Evolutionary conservation across 352 stramenopile genomes (phyloP).

Genomic region (Pythium scleroteichum): DNA sequence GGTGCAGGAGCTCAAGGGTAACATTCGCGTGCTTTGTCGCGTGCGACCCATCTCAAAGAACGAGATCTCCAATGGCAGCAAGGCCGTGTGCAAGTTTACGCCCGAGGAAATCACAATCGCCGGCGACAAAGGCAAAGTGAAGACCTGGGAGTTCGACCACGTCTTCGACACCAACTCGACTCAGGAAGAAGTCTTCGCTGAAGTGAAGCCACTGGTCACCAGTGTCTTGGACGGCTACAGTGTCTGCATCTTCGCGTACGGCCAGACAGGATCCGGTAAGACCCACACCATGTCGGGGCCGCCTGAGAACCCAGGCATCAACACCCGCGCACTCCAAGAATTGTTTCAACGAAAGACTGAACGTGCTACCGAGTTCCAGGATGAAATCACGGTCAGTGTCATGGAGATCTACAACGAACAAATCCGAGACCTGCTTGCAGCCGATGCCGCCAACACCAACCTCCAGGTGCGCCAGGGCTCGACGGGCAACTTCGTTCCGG

Average conservation of each 20-base stretch:
- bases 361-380: constrained; percentile 73
- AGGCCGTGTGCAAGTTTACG: constrained; percentile 80
- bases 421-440: constrained; percentile 92
- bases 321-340: constrained; percentile 81
- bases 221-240: constrained; percentile 88
- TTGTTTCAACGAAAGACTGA: constrained; percentile 76
- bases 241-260: constrained; percentile 92
- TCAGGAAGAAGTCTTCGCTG: constrained; percentile 77
- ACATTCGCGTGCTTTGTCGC: constrained; percentile 97
- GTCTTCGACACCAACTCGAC: constrained; percentile 81
- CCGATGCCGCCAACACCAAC: constrained; percentile 77
- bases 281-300: constrained; percentile 85
- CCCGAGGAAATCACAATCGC: constrained; percentile 76
- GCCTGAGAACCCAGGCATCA: constrained; percentile 74
- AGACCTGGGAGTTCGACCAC: constrained; percentile 85
- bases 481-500: constrained; percentile 85
- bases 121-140: constrained; percentile 85
- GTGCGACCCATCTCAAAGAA: constrained; percentile 91
- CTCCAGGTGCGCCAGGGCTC: constrained; percentile 81
- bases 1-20: constrained; percentile 96
- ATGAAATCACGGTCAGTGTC: constrained; percentile 89
- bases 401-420: constrained; percentile 98
- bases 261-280: constrained; percentile 86
- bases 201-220: constrained; percentile 80
- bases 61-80: constrained; percentile 69